Conservation (phyloP, 2,329 filamentous ascomycete species). For the Fusarium albosuccineum region DNA sequence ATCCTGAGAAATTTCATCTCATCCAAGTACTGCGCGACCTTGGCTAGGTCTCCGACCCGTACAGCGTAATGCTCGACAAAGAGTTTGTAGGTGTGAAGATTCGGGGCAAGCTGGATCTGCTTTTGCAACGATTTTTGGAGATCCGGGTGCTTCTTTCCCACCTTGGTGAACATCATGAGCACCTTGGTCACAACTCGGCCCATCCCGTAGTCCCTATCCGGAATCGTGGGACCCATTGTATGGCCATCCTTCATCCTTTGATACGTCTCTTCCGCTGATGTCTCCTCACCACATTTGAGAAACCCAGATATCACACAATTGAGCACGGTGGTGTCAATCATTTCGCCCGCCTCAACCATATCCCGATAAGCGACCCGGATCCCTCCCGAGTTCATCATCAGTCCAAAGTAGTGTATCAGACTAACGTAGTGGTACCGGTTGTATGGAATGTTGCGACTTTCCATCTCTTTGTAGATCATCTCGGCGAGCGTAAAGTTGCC, state of each 20-base stretch:
- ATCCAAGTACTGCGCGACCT: constrained; percentile 77
- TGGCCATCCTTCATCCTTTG: constrained; percentile 81
- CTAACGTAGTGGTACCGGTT: constrained; percentile 86
- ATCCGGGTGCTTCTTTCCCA: constrained; percentile 68
- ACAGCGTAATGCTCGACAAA: constrained; percentile 81
- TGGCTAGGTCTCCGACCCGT: constrained; percentile 76
- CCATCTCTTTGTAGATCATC: constrained; percentile 87
- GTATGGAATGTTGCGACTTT: constrained; percentile 72
- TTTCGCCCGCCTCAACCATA: constrained; percentile 86
- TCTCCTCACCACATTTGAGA: constrained; percentile 79
- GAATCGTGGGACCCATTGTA: constrained; percentile 53
- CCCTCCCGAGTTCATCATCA: constrained; percentile 78
- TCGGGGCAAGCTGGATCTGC: constrained; percentile 75
- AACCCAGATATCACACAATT: constrained; percentile 89
- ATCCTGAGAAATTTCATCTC: constrained; percentile 83
- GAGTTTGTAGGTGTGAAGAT: constrained; percentile 83
- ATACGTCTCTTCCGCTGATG: constrained; percentile 84
- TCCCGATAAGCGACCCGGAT: constrained; percentile 83
- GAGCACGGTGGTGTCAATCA: constrained; percentile 87
- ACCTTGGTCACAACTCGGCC: constrained; percentile 65
- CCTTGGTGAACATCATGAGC: constrained; percentile 68
- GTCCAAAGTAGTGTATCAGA: constrained; percentile 86
- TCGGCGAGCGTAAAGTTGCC: constrained; percentile 88
- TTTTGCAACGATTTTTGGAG: constrained; percentile 70
- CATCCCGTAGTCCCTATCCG: constrained; percentile 61